phyloP scores from a whole-genome alignment of 306 rosid genomes.

The Spatholobus suberectus region DNA sequence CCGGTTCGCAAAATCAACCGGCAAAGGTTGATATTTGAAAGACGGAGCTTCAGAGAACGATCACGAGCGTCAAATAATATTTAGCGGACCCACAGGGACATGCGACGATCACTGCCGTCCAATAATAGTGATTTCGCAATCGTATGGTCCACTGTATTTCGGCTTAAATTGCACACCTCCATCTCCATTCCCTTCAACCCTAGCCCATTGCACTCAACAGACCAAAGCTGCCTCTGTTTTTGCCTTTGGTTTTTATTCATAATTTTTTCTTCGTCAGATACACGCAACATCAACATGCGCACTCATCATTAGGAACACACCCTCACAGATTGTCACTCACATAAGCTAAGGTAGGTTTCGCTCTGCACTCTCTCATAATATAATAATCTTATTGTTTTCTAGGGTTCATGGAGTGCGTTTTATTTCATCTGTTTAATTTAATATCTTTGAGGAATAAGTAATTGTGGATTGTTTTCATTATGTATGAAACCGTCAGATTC shows the following conservation, averaged over 20 bases:
- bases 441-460: background rate
- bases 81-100: background rate
- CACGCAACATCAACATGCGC: background rate
- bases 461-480: background rate
- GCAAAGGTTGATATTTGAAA: background rate
- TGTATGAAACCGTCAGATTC: background rate
- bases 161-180: background rate
- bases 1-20: background rate
- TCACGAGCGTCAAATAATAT: background rate
- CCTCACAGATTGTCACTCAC: background rate
- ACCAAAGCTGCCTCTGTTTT: slow-evolving; percentile 36
- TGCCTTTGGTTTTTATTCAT: background rate
- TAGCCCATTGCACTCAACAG: slow-evolving; percentile 21
- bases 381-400: background rate
- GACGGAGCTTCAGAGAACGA: background rate
- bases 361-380: background rate
- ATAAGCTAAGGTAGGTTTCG: background rate
- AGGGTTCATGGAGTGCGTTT: slow-evolving; percentile 7
- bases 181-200: slow-evolving; percentile 25
- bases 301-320: background rate
- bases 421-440: background rate
- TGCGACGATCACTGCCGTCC: background rate
- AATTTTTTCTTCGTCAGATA: background rate
- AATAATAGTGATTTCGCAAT: background rate
- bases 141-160: background rate